These are phyloP conservation scores for Moesziomyces parantarcticus DNA, from an alignment of 1,284 basidiomycete genomes.

Conservation along the genomic window DNA sequence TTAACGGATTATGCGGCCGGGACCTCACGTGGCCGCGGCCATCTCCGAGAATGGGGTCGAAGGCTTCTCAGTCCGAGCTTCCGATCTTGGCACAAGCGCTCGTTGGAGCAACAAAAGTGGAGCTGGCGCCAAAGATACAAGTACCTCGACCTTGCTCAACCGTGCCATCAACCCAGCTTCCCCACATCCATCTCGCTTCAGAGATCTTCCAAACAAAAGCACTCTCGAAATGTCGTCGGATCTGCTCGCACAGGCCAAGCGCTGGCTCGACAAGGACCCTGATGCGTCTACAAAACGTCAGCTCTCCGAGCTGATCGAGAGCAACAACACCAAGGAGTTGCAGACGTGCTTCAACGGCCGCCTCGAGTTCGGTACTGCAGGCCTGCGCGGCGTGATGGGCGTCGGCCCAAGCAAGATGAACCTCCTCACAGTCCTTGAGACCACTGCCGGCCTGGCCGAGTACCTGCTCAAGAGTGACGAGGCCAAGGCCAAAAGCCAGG, in stretches of 20 bases:
- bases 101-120: slow-evolving; percentile 9
- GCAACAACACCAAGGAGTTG: slow-evolving; percentile 40
- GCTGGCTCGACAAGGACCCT: slow-evolving; percentile 57
- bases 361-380: slow-evolving; percentile 59
- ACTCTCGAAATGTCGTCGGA: slow-evolving; percentile 17
- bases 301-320: slow-evolving; percentile 39
- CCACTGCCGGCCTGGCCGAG: slow-evolving; percentile 53
- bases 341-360: slow-evolving; percentile 52
- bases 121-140: slow-evolving; percentile 6
- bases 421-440: slow-evolving; percentile 56
- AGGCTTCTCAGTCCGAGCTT: slow-evolving; percentile 18
- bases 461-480: slow-evolving; percentile 44
- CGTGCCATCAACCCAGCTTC: slow-evolving; percentile 1
- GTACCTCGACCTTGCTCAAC: not conserved
- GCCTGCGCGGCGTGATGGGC: slow-evolving; percentile 58
- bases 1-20: not conserved
- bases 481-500: slow-evolving; percentile 27
- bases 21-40: slow-evolving; percentile 12
- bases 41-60: slow-evolving; percentile 34
- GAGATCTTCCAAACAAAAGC: not conserved
- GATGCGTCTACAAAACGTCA: slow-evolving; percentile 43
- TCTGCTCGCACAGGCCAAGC: slow-evolving; percentile 39
- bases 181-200: not conserved
- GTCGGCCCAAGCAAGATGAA: slow-evolving; percentile 60
- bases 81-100: slow-evolving; percentile 2